A percentile compares a stretch with the other conserved stretches of the same genome.
These are phyloP conservation scores for Neopestalotiopsis sp. DNA, from an alignment of 2,329 filamentous ascomycete genomes.

Conservation along the genomic window DNA sequence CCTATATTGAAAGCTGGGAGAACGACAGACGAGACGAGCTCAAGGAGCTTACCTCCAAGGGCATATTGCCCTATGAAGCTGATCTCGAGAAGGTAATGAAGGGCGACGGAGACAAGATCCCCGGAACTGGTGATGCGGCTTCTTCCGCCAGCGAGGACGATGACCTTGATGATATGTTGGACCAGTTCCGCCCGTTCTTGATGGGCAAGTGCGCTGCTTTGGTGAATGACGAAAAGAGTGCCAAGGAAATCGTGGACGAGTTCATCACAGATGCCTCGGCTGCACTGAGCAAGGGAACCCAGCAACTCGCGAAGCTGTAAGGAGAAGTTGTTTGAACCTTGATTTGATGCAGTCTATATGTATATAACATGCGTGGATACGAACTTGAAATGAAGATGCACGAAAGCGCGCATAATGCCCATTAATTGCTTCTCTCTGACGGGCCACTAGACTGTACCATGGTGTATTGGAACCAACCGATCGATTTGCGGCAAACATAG, in stretches of 20 bases:
- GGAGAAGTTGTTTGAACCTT: conserved; percentile 14
- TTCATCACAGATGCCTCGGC: conserved; percentile 83
- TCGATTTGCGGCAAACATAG: neutral
- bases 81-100: conserved; percentile 83
- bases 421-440: no score
- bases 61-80: conserved; percentile 89
- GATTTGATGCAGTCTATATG: neutral
- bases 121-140: conserved; percentile 47
- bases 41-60: conserved; percentile 87
- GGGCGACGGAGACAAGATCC: conserved; percentile 51
- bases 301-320: conserved; percentile 75
- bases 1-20: conserved; percentile 97
- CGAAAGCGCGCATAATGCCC: neutral
- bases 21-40: conserved; percentile 89
- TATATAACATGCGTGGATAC: neutral
- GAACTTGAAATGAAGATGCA: neutral
- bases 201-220: conserved; percentile 98
- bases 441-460: no score
- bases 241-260: conserved; percentile 93
- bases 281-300: conserved; percentile 71
- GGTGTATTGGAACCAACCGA: no score
- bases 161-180: conserved; percentile 84
- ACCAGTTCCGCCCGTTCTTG: conserved; percentile 59
- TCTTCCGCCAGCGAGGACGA: conserved; percentile 71
- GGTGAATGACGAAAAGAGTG: conserved; percentile 88